Percentiles rank a stretch among this genome's conserved stretches.
phyloP scores from a whole-genome alignment of 352 stramenopile species.

The Pythium rishiriense region DNA sequence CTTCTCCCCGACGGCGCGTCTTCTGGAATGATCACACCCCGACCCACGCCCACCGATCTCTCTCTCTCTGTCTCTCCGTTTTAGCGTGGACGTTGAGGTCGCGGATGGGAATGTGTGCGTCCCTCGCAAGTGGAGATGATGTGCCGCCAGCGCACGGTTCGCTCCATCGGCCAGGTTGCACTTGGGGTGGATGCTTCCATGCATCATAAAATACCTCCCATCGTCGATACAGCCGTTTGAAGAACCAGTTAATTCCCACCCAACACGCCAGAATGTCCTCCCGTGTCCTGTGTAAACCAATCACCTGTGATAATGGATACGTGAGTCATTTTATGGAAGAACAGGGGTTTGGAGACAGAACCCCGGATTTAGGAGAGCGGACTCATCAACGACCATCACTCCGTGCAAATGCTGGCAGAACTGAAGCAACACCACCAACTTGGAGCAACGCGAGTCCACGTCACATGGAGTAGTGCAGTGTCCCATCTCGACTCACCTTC shows the following conservation, averaged over 20 bases:
- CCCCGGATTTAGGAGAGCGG: slow-evolving; percentile 1
- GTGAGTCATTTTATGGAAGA: background rate
- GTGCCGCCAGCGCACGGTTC: background rate
- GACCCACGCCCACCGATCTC: background rate
- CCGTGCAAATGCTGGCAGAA: background rate
- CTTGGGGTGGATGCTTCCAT: background rate
- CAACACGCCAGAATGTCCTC: background rate
- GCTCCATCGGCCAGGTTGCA: slow-evolving; percentile 2
- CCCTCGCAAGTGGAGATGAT: background rate
- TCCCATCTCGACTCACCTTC: background rate
- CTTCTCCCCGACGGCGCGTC: background rate
- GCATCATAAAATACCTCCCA: slow-evolving; percentile 4
- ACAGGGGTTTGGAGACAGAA: background rate
- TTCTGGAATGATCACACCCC: background rate
- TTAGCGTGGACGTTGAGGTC: background rate
- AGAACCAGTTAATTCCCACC: slow-evolving; percentile 12
- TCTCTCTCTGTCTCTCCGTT: background rate
- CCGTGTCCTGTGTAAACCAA: background rate
- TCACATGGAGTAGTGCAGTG: background rate
- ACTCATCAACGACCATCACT: slow-evolving; percentile 5
- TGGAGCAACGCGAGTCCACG: background rate
- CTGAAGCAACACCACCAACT: slow-evolving; percentile 3
- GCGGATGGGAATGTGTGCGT: background rate
- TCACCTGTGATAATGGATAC: background rate
- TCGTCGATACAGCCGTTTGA: slow-evolving; percentile 5